Percentiles rank a stretch among this genome's conserved stretches.
Conservation (phyloP, 2,329 filamentous ascomycete species). For the Fusarium graminum region DNA sequence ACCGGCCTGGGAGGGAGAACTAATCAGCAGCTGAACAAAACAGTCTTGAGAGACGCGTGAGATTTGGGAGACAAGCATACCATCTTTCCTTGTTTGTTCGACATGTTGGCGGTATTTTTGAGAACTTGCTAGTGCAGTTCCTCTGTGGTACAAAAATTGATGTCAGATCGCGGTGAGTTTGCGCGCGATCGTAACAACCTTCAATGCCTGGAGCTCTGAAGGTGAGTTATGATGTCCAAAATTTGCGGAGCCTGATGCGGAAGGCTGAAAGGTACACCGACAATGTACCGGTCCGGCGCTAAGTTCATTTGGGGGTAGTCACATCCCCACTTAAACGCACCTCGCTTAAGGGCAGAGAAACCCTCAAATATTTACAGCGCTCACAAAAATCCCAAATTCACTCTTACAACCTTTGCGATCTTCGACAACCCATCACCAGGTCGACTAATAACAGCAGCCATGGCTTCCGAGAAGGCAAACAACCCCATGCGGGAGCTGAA, state of each 20-base stretch:
- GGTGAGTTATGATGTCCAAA: slow-evolving; percentile 57
- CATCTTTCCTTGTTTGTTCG: slow-evolving; percentile 98
- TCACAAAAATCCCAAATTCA: slow-evolving; percentile 54
- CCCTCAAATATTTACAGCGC: slow-evolving; percentile 55
- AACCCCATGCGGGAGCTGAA: slow-evolving; percentile 99
- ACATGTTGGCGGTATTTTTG: slow-evolving; percentile 52
- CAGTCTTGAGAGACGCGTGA: slow-evolving; percentile 50
- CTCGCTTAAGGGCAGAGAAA: slow-evolving; percentile 57
- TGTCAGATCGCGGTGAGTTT: slow-evolving; percentile 56
- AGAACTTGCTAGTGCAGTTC: slow-evolving; percentile 52
- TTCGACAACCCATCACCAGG: slow-evolving; percentile 54
- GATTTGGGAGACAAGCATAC: slow-evolving; percentile 67
- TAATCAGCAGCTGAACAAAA: slow-evolving; percentile 71
- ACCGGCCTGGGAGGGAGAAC: slow-evolving; percentile 70
- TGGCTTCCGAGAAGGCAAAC: slow-evolving; percentile 82
- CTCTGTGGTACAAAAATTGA: slow-evolving; percentile 60
- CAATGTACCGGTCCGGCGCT: slow-evolving; percentile 50
- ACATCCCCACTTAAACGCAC: slow-evolving; percentile 42
- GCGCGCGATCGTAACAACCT: slow-evolving; percentile 56
- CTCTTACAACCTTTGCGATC: slow-evolving; percentile 48
- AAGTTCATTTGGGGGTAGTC: slow-evolving; percentile 30
- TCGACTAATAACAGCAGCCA: slow-evolving; percentile 57
- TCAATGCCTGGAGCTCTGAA: slow-evolving; percentile 61
- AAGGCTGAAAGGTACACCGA: slow-evolving; percentile 56
- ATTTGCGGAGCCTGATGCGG: slow-evolving; percentile 61